Base-by-base conservation (phyloP, 2,329 filamentous ascomycete genomes). In the Diaporthe batatas region DNA sequence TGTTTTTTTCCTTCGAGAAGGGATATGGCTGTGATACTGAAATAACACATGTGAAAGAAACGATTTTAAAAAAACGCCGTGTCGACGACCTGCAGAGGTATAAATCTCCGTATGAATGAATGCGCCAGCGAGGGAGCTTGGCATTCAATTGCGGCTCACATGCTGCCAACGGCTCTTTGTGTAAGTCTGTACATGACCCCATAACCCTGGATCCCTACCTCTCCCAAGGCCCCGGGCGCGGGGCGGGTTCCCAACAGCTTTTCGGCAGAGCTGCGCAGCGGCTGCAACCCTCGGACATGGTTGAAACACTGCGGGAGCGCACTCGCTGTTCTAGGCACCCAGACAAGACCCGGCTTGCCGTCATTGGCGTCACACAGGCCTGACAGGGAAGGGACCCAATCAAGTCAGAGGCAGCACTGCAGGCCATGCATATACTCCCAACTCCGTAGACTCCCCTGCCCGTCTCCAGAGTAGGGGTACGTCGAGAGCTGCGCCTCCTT, bases 201-300 rank as follows among this genome's bases (percentile, higher is more conserved):
- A 51, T 25, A 32, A 42, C 44, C 62, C 47, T 36, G 47, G 62
- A 67, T 67, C 62, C 62, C 51, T 67, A 53, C 62, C 62, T 36
- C 21, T n/a, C 23, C 32, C 62, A 51, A 21, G 21, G 47, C 11
- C 32, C 32, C 55, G 32, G 54, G 39, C 58, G 23, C 23, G 23
- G 39, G 39, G 39, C 7, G 39, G 39, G 39, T 21, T 62, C 16
- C 59, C 36, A 51, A 51, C 44, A 65, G 42, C 36, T 39, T 14
- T 39, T 12, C 36, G 36, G 36, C 36, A 39, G 36, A 39, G 36
- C 36, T 39, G 36, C 36, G 36, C 6, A 42, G 14, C 39, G 39
- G 39, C 39, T 42, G 39, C 39, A 42, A 42, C 39, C 39, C 39
- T 42, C 39, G 44, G 59, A 36, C 59, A 25, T 65, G 59, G 21